Evolutionary conservation across 768 basidiomycete species (phyloP), one percentile per base, ranked within the genome.

Genomic region (Collybia sordida): DNA sequence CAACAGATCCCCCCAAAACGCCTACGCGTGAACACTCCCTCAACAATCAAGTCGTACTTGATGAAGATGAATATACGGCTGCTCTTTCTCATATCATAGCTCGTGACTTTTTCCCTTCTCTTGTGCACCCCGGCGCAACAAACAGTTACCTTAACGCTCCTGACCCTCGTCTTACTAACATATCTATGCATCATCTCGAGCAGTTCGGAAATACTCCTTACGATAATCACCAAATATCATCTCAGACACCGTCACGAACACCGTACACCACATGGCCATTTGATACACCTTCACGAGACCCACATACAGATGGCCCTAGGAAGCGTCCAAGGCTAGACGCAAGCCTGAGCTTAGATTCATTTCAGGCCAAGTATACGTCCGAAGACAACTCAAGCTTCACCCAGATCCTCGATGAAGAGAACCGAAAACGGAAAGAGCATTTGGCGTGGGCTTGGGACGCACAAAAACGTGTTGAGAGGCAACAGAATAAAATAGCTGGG

Each of bases 301-400:
- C 75, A 28, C 67, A 59, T 3, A 69, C 67, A 6, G 78, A 79
- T 55, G 72, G 78, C 21, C 65, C 75, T 2, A 53, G 64, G 54
- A 85, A 92, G 69, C 77, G 83, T 49, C 61, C 75, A 25, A 80
- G 79, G 49, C 85, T 80, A 58, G 79, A 90, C 57, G 71, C 73
- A 2, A 64, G 73, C 51, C 70, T 93, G 62, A 85, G 80, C 48
- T 78, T 98, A 15, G 93, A 98, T 64, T 72, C 72, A 14, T 99
- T 98, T 65, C 97, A 98, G 65, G 82, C 91, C 0, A 80, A 80
- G 37, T 97, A 92, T 65, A 98, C 97, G 1, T 97, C 94, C 0
- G 94, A 98, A 63, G 97, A 99, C 68, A 99, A 99, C 66, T 85
- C 95, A 4, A 97, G 94, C 52, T 98, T 99, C 65, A 92, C 93